Base-by-base conservation (phyloP, 73 alveolate species). In the Blepharisma stoltei region DNA sequence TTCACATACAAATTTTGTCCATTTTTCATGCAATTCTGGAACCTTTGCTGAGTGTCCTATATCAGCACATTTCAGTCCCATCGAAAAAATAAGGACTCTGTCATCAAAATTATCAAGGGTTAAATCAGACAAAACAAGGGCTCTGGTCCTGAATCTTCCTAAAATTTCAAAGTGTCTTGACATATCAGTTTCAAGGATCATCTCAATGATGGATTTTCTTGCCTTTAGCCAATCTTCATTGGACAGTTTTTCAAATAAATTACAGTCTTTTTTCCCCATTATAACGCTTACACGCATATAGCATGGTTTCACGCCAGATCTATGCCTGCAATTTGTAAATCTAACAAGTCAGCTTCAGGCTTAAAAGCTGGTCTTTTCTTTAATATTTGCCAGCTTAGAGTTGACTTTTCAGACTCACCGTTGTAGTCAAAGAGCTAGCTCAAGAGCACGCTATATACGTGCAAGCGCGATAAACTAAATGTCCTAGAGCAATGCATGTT, bases 61-160 rank as follows among this genome's bases (percentile, higher is more conserved):
- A 69, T 69, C 79, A 23, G 79, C 79, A 69, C 79, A 44, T 69
- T 69, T 69, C 11, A 69, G 55, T 18, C 55, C 67, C 23, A 69
- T 14, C 14, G 32, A 18, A 1, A 69, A 44, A 69, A 69, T 43
- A 7, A 69, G 45, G n/a, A n/a, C 41, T 46, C 27, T 69, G 27
- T 69, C 79, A 9, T 69, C 79, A 44, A n/a, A 7, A 44, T 43
- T 44, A 44, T 69, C 45, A 9, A 46, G n/a, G 1, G 0, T 43
- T n/a, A 69, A 69, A 44, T 69, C 79, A 9, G 11, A 14, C 43
- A 69, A 69, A 25, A 11, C 41, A 38, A 69, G 14, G 5, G 45
- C 79, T n/a, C 65, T 23, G 11, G 79, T 20, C 43, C 65, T 25
- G 60, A 69, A 69, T 43, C 27, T 18, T 44, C 79, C 79, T 18